Conservation (phyloP, 495 filamentous ascomycete genomes). For the Geoglossum glabrum region DNA sequence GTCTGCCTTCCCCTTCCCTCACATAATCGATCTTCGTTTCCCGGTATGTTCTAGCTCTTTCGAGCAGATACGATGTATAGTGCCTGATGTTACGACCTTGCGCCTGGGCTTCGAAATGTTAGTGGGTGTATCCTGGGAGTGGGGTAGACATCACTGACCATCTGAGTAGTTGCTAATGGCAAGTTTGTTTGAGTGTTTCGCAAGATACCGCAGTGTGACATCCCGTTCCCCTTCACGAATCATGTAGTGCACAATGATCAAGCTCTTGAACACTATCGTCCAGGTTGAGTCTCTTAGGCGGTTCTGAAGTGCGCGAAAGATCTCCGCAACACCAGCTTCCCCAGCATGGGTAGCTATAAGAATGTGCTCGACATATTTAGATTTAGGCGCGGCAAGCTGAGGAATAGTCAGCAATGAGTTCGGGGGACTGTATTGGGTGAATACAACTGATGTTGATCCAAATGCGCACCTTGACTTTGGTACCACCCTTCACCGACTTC, state of each 20-base stretch:
- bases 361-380: slow-evolving; percentile 98
- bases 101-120: slow-evolving; percentile 45
- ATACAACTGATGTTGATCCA: not conserved
- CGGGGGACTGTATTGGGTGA: not conserved
- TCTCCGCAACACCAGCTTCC: slow-evolving; percentile 86
- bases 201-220: slow-evolving; percentile 67
- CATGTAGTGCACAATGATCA: slow-evolving; percentile 94
- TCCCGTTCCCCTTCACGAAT: slow-evolving; percentile 86
- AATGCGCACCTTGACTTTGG: slow-evolving; percentile 13
- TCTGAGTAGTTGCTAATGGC: slow-evolving; percentile 84
- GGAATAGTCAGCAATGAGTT: slow-evolving; percentile 2
- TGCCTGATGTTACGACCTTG: slow-evolving; percentile 88
- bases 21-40: slow-evolving; percentile 83
- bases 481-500: slow-evolving; percentile 27
- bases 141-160: slow-evolving; percentile 33
- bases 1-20: slow-evolving; percentile 53
- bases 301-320: slow-evolving; percentile 78
- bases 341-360: slow-evolving; percentile 86
- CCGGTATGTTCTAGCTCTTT: slow-evolving; percentile 62
- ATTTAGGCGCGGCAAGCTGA: slow-evolving; percentile 88
- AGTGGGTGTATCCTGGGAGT: not conserved
- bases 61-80: slow-evolving; percentile 72
- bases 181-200: slow-evolving; percentile 64
- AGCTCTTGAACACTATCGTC: slow-evolving; percentile 88
- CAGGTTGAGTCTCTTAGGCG: slow-evolving; percentile 88